These are phyloP conservation scores for Lotus japonicus DNA, from an alignment of 306 rosid species.

Conservation along the genomic window DNA sequence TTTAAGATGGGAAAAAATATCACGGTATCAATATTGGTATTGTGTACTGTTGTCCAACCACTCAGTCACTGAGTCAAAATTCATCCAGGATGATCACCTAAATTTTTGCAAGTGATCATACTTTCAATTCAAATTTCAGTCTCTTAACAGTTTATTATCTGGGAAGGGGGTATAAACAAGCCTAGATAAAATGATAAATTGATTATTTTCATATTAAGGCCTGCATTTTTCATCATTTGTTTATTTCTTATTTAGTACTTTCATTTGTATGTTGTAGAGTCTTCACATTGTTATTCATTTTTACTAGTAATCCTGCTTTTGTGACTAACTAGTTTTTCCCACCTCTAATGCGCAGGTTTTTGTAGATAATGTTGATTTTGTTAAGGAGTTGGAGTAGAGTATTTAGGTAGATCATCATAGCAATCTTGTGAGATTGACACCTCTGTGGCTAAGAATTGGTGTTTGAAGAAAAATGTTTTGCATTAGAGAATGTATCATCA, in stretches of 20 bases:
- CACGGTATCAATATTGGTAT: not conserved
- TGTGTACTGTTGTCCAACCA: not conserved
- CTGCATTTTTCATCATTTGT: not conserved
- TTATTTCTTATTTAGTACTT: constrained; percentile 1
- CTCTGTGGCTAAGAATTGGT: constrained; percentile 23
- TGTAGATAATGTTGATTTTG: constrained; percentile 91
- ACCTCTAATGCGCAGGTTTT: constrained; percentile 59
- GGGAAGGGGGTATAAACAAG: not conserved
- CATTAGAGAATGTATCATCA: constrained; percentile 29
- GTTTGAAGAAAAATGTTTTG: constrained; percentile 20
- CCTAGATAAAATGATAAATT: not conserved
- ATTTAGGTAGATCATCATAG: constrained; percentile 8
- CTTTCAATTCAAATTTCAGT: too few relatives aligned
- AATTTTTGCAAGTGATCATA: not conserved
- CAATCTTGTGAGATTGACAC: constrained; percentile 16
- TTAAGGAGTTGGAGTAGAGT: constrained; percentile 86
- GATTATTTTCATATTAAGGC: not conserved
- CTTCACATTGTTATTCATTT: not conserved
- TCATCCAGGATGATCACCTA: not conserved
- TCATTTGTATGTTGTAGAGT: constrained; percentile 3
- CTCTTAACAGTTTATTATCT: not conserved
- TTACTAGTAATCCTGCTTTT: constrained; percentile 11
- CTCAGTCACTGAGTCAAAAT: not conserved
- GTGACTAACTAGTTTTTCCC: constrained; percentile 10
- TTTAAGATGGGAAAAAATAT: not conserved